Evolutionary conservation across 805 yeast genomes (phyloP).

Genomic region (Jamesozyma spencerorum): DNA sequence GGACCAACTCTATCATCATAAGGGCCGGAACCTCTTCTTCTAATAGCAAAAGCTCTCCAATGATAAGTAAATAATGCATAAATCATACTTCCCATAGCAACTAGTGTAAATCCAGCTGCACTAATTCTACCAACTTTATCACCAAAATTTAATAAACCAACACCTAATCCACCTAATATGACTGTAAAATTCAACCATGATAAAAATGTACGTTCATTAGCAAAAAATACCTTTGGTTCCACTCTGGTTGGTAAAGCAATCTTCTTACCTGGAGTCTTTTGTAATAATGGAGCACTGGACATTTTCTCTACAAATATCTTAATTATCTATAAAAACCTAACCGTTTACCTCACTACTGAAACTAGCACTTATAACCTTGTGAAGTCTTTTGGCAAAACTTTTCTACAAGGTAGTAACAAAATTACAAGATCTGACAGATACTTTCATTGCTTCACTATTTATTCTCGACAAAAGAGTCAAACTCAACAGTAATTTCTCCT

Average conservation of each 20-base stretch:
- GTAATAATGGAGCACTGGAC: slow-evolving; percentile 62
- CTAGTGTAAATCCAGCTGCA: slow-evolving; percentile 88
- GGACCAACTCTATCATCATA: slow-evolving; percentile 98
- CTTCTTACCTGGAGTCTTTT: slow-evolving; percentile 74
- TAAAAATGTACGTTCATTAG: slow-evolving; percentile 95
- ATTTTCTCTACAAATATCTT: slow-evolving; percentile 26
- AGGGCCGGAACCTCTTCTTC: slow-evolving; percentile 96
- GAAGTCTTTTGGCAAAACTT: no score
- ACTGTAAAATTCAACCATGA: slow-evolving; percentile 99
- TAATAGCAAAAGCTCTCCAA: slow-evolving; percentile 98
- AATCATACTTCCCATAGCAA: slow-evolving; percentile 96
- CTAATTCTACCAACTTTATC: slow-evolving; percentile 86
- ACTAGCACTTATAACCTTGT: no score
- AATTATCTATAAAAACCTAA: no score
- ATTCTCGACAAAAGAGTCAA: no score
- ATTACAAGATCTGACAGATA: no score
- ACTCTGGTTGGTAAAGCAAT: slow-evolving; percentile 97
- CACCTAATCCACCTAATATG: slow-evolving; percentile 90
- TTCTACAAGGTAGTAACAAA: no score
- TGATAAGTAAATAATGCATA: slow-evolving; percentile 94
- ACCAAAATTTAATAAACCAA: slow-evolving; percentile 93
- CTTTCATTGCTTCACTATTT: no score
- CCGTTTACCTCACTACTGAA: no score
- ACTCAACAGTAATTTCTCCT: no score
- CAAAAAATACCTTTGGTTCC: slow-evolving; percentile 97